phyloP scores from a whole-genome alignment of 305 asterid genomes.

The Fraxinus velutina region DNA sequence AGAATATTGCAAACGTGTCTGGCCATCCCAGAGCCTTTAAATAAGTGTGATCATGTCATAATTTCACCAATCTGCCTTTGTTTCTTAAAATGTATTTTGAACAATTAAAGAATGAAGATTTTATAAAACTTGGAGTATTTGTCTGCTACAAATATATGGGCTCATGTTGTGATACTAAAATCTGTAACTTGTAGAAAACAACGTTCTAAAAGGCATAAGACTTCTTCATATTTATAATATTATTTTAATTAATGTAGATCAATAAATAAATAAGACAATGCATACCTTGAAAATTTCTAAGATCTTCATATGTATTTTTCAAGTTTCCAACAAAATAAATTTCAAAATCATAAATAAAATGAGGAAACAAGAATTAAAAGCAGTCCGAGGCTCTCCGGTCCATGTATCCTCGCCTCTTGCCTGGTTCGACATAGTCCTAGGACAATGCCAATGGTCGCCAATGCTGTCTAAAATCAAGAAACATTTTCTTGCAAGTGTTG shows the following conservation, averaged over 20 bases:
- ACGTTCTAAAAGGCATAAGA: background rate
- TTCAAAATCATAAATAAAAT: background rate
- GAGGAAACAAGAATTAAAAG: background rate
- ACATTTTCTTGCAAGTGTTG: background rate
- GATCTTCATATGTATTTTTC: background rate
- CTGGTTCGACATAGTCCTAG: background rate
- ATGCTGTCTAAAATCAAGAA: background rate
- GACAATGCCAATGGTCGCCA: background rate
- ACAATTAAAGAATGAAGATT: background rate
- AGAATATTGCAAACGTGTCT: conserved; percentile 59
- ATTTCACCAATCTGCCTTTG: background rate
- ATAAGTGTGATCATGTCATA: background rate
- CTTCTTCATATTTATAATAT: no score
- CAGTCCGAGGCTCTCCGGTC: background rate
- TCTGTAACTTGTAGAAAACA: background rate
- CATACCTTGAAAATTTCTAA: background rate
- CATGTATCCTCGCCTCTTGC: no score
- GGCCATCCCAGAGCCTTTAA: conserved; percentile 37
- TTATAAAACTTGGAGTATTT: background rate
- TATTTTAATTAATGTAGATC: background rate
- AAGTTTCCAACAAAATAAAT: background rate
- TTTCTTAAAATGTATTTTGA: background rate
- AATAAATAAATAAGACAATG: background rate
- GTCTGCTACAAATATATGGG: background rate
- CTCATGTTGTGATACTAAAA: background rate